These are phyloP conservation scores for Nemania diffusa DNA, from an alignment of 2,329 filamentous ascomycete species.

Conservation along the genomic window DNA sequence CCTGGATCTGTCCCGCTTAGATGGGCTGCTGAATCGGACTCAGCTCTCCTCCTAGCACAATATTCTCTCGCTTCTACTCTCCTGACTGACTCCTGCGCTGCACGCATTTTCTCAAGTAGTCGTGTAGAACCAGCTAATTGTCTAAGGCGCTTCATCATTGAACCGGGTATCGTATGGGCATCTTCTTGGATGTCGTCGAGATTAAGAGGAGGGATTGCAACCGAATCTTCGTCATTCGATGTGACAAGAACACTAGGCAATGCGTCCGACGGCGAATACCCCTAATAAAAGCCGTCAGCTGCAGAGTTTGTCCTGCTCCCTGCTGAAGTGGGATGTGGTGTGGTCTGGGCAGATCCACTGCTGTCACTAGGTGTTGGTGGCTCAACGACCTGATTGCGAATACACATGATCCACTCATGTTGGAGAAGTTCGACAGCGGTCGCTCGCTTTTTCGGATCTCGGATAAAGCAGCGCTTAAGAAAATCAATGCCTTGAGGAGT, in stretches of 20 bases:
- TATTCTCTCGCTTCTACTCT: slow-evolving; percentile 43
- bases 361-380: slow-evolving; percentile 71
- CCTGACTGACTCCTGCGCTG: slow-evolving; percentile 44
- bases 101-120: slow-evolving; percentile 40
- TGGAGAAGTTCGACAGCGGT: slow-evolving; percentile 90
- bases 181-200: not conserved
- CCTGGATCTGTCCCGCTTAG: not conserved
- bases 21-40: slow-evolving; percentile 39
- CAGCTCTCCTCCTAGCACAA: slow-evolving; percentile 38
- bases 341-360: slow-evolving; percentile 54
- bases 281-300: slow-evolving; percentile 52
- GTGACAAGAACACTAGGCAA: slow-evolving; percentile 35
- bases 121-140: slow-evolving; percentile 16
- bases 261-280: slow-evolving; percentile 36
- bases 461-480: slow-evolving; percentile 83
- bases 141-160: slow-evolving; percentile 3
- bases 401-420: slow-evolving; percentile 86
- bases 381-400: slow-evolving; percentile 72
- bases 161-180: slow-evolving; percentile 11
- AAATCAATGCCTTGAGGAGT: slow-evolving; percentile 89
- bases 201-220: not conserved
- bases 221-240: slow-evolving; percentile 32
- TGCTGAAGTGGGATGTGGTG: slow-evolving; percentile 49
- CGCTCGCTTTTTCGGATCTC: slow-evolving; percentile 81
- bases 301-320: slow-evolving; percentile 45